phyloP scores from a whole-genome alignment of 805 yeast genomes.

The Sugiyamaella lignohabitans region DNA sequence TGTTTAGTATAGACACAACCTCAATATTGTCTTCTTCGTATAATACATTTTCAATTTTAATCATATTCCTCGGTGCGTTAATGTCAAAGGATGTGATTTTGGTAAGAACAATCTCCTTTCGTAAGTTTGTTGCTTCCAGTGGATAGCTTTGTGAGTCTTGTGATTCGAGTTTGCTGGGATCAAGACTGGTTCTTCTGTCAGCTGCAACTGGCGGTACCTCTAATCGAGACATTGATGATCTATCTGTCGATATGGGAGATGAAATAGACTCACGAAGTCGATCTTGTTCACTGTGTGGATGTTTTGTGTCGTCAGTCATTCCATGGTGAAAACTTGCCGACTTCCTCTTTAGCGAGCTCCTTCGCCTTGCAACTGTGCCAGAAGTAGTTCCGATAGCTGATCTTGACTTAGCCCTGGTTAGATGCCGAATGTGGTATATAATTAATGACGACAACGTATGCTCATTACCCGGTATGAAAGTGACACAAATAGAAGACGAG shows the following conservation, averaged over 20 bases:
- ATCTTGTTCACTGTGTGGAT: neutral
- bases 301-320: constrained; percentile 8
- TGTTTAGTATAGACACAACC: neutral
- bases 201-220: neutral
- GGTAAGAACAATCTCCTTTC: constrained; percentile 64
- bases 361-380: constrained; percentile 1
- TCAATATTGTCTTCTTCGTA: neutral
- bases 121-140: constrained; percentile 26
- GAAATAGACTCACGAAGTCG: too few species aligned
- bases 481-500: constrained; percentile 45
- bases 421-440: constrained; percentile 51
- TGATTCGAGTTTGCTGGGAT: neutral
- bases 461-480: constrained; percentile 46
- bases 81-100: neutral
- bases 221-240: constrained; percentile 12
- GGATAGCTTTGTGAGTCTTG: too few species aligned
- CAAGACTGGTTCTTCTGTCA: constrained; percentile 5
- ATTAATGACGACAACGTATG: constrained; percentile 38
- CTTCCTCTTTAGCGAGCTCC: neutral
- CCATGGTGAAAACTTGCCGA: constrained; percentile 6
- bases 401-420: constrained; percentile 17
- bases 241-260: too few species aligned
- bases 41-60: neutral
- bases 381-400: neutral
- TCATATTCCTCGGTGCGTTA: neutral